phyloP scores from a whole-genome alignment of 73 alveolate species.

The Paramecium biaurelia region DNA sequence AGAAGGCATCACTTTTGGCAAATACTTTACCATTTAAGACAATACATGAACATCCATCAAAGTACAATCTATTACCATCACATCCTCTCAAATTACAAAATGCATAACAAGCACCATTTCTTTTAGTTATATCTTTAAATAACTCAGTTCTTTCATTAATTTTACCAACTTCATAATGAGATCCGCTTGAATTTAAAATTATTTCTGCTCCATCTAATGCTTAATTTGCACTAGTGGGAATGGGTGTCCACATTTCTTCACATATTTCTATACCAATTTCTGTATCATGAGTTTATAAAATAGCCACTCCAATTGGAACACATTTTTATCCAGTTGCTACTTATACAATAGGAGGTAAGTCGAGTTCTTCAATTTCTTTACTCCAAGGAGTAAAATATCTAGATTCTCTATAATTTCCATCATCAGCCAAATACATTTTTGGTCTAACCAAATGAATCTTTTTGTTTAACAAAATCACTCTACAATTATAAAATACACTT shows the following conservation, averaged over 20 bases:
- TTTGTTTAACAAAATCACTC: slow-evolving; percentile 71
- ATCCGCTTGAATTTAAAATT: slow-evolving; percentile 70
- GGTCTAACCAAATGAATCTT: slow-evolving; percentile 84
- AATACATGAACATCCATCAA: slow-evolving; percentile 86
- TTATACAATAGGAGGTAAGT: slow-evolving; percentile 61
- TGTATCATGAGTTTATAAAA: slow-evolving; percentile 69
- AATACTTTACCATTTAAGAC: slow-evolving; percentile 84
- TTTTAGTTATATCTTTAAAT: slow-evolving; percentile 57
- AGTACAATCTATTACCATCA: slow-evolving; percentile 89
- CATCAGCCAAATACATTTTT: slow-evolving; percentile 84
- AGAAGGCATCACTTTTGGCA: slow-evolving; percentile 77
- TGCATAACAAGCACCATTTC: slow-evolving; percentile 76
- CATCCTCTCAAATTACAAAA: slow-evolving; percentile 75
- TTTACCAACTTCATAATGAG: slow-evolving; percentile 69
- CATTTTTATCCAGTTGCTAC: slow-evolving; percentile 62
- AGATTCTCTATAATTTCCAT: slow-evolving; percentile 88
- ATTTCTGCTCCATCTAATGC: slow-evolving; percentile 79
- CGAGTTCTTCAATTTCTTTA: slow-evolving; percentile 67
- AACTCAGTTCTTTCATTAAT: slow-evolving; percentile 65
- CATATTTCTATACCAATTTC: slow-evolving; percentile 79
- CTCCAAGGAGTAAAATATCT: slow-evolving; percentile 93
- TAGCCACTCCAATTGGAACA: slow-evolving; percentile 73
- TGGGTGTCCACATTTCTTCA: slow-evolving; percentile 82
- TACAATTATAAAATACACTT: slow-evolving; percentile 83
- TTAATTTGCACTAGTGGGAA: slow-evolving; percentile 15